phyloP scores from a whole-genome alignment of 768 basidiomycete genomes.

The Kwoniella pini region DNA sequence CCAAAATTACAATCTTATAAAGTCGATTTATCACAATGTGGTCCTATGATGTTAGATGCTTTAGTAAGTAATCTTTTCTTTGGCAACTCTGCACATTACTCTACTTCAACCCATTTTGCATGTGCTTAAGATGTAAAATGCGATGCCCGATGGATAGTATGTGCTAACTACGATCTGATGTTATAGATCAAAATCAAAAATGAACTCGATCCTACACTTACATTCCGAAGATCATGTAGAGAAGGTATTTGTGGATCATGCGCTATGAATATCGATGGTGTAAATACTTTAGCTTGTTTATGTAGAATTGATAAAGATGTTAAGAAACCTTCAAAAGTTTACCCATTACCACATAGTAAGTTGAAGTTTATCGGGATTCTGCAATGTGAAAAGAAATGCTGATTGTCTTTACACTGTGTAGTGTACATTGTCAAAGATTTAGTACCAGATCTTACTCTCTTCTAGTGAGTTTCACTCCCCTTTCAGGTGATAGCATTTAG shows the following conservation, averaged over 20 bases:
- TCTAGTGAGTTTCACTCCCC: slow-evolving; percentile 56
- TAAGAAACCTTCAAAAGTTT: slow-evolving; percentile 79
- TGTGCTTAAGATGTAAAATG: too few relatives aligned
- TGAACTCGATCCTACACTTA: slow-evolving; percentile 93
- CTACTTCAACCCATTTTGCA: too few relatives aligned
- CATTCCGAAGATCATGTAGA: slow-evolving; percentile 68
- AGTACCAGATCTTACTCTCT: slow-evolving; percentile 64
- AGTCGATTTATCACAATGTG: slow-evolving; percentile 89
- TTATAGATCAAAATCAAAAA: slow-evolving; percentile 95
- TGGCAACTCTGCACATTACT: too few relatives aligned
- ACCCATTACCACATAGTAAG: slow-evolving; percentile 95
- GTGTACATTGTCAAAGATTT: slow-evolving; percentile 99
- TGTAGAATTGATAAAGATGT: slow-evolving; percentile 84
- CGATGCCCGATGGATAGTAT: too few relatives aligned
- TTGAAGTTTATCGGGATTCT: too few relatives aligned
- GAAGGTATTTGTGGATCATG: slow-evolving; percentile 91
- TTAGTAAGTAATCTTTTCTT: slow-evolving; percentile 35
- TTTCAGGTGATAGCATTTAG: slow-evolving; percentile 48
- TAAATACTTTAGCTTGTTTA: slow-evolving; percentile 93
- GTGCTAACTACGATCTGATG: too few relatives aligned
- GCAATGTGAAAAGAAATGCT: slow-evolving; percentile 12
- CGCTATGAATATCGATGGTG: slow-evolving; percentile 97
- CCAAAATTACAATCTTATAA: slow-evolving; percentile 86
- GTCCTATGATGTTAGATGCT: slow-evolving; percentile 74
- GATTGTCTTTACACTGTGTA: slow-evolving; percentile 50